phyloP scores from a whole-genome alignment of 129 eudicot genomes.

The Centrapalus pauciflorus region DNA sequence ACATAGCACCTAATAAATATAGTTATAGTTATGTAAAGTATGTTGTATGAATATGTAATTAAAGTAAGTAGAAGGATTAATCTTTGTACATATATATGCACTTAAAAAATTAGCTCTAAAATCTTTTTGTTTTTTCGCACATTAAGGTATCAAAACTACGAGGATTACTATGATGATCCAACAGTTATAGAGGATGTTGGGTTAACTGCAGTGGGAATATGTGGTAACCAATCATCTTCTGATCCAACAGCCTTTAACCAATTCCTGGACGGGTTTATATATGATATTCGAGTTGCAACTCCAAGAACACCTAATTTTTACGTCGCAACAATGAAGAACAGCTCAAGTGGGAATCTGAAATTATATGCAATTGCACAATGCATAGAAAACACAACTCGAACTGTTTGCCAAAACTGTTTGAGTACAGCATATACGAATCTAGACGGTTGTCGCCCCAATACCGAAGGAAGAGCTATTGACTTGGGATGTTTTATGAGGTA shows the following conservation, averaged over 20 bases:
- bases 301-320: constrained; percentile 39
- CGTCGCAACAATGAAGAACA: constrained; percentile 37
- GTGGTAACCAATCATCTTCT: constrained; percentile 46
- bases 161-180: constrained; percentile 38
- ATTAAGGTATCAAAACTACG: constrained; percentile 49
- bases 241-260: constrained; percentile 28
- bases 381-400: constrained; percentile 30
- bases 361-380: constrained; percentile 54
- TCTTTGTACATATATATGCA: too few relatives aligned
- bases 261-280: constrained; percentile 20
- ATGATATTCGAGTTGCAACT: constrained; percentile 41
- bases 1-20: too few relatives aligned
- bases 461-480: constrained; percentile 46
- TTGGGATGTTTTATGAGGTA: constrained; percentile 60
- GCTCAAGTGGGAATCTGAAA: constrained; percentile 14
- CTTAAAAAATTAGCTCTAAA: too few relatives aligned
- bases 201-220: constrained; percentile 19
- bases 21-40: too few relatives aligned
- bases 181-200: constrained; percentile 38
- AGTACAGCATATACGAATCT: constrained; percentile 35
- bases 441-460: constrained; percentile 35
- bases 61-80: too few relatives aligned
- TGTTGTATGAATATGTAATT: too few relatives aligned
- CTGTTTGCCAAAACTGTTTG: constrained; percentile 49
- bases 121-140: background rate